Evolutionary conservation across 176 grass and related monocot species (phyloP).

Genomic region (Triticum turgidum): DNA sequence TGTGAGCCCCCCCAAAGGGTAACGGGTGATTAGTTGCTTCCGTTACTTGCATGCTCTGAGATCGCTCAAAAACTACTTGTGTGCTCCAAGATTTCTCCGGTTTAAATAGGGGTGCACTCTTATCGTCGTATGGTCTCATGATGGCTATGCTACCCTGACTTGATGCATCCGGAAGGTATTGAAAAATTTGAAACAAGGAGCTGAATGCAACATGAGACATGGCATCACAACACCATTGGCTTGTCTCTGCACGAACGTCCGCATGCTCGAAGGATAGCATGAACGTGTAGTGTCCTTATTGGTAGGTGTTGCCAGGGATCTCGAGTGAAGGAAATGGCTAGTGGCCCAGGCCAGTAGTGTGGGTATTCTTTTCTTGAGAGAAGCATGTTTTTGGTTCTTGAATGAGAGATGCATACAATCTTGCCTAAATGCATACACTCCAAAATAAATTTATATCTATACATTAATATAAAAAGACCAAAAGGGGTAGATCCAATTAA

Average conservation of each 20-base stretch:
- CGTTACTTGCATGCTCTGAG: no score
- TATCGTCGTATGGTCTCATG: constrained; percentile 11
- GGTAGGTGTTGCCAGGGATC: neutral
- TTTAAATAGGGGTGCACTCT: constrained; percentile 14
- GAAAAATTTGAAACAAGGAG: neutral
- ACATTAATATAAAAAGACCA: no score
- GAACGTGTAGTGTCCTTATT: neutral
- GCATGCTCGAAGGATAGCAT: neutral
- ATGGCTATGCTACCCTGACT: constrained; percentile 8
- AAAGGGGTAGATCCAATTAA: no score
- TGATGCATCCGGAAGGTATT: neutral
- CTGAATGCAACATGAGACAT: constrained; percentile 18
- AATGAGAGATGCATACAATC: no score
- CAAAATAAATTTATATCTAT: no score
- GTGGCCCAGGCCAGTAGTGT: neutral
- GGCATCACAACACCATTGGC: neutral
- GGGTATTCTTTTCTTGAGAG: no score
- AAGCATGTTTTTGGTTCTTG: no score
- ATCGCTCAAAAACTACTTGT: no score
- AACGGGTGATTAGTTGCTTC: no score
- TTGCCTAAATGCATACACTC: no score
- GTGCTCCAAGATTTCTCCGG: neutral
- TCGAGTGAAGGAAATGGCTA: neutral
- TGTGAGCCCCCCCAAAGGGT: no score
- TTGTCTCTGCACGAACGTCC: neutral